Evolutionary conservation across 139 green algal species (phyloP).

Genomic region (Picochlorum sp.): DNA sequence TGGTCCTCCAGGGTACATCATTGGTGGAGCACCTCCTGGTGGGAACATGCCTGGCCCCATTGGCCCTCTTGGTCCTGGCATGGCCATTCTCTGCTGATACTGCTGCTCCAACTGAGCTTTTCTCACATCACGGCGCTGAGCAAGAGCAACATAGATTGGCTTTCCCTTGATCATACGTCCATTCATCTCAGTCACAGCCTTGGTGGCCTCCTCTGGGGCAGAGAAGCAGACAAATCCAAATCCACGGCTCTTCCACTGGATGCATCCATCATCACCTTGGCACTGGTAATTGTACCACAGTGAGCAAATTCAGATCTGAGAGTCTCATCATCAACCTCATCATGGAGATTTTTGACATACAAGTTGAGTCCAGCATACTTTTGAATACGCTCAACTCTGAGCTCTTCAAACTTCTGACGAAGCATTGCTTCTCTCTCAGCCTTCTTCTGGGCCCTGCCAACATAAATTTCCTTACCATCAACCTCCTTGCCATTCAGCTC

Average conservation of each 20-base stretch:
- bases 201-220: slow-evolving; percentile 69
- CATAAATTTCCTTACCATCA: slow-evolving; percentile 48
- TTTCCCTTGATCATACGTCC: slow-evolving; percentile 71
- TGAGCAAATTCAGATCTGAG: slow-evolving; percentile 41
- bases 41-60: slow-evolving; percentile 37
- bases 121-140: slow-evolving; percentile 74
- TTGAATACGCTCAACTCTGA: slow-evolving; percentile 52
- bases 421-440: slow-evolving; percentile 68
- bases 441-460: slow-evolving; percentile 81
- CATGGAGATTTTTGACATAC: slow-evolving; percentile 87
- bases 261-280: slow-evolving; percentile 82
- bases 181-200: slow-evolving; percentile 80
- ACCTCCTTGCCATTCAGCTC: slow-evolving; percentile 67
- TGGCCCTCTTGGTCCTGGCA: slow-evolving; percentile 25
- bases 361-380: slow-evolving; percentile 88
- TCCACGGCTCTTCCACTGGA: slow-evolving; percentile 57
- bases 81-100: slow-evolving; percentile 32
- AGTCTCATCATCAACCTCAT: slow-evolving; percentile 69
- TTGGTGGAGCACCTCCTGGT: slow-evolving; percentile 22
- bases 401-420: slow-evolving; percentile 55
- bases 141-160: slow-evolving; percentile 85
- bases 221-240: slow-evolving; percentile 94
- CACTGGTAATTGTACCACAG: slow-evolving; percentile 73
- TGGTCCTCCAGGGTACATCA: slow-evolving; percentile 29
- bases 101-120: slow-evolving; percentile 68